Conservation (phyloP, 2,329 filamentous ascomycete species). For the Monilinia fructigena region DNA sequence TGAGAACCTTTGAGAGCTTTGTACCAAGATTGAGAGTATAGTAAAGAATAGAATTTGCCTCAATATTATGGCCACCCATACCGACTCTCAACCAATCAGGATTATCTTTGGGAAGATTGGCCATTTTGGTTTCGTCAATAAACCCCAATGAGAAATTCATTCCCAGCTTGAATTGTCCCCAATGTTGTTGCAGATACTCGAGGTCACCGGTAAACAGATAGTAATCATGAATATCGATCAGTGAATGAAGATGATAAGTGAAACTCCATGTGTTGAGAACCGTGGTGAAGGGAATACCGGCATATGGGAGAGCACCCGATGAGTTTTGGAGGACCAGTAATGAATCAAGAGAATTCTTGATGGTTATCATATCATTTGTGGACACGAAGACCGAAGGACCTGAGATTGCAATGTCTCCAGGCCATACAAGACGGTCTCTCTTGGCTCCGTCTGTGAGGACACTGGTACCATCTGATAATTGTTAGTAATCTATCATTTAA, state of each 20-base stretch:
- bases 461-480: conserved; percentile 31
- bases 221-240: conserved; percentile 59
- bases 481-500: conserved; percentile 36
- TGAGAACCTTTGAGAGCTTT: conserved; percentile 44
- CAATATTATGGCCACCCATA: conserved; percentile 39
- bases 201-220: conserved; percentile 57
- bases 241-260: conserved; percentile 59
- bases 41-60: conserved; percentile 37
- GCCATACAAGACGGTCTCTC: conserved; percentile 59
- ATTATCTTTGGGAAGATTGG: conserved; percentile 32
- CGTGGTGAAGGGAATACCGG: conserved; percentile 48
- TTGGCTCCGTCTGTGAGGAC: conserved; percentile 54
- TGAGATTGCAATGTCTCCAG: conserved; percentile 60
- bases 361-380: conserved; percentile 52
- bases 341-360: conserved; percentile 49
- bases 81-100: conserved; percentile 38
- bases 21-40: conserved; percentile 43
- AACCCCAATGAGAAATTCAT: conserved; percentile 48
- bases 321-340: conserved; percentile 31
- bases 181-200: conserved; percentile 48
- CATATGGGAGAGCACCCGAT: conserved; percentile 21
- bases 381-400: conserved; percentile 54
- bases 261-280: conserved; percentile 44
- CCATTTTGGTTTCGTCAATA: conserved; percentile 44
- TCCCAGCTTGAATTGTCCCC: conserved; percentile 50